A percentile compares a stretch with the other conserved stretches of the same genome.
phyloP scores from a whole-genome alignment of 2,329 filamentous ascomycete species.

The Lasiodiplodia sp. region DNA sequence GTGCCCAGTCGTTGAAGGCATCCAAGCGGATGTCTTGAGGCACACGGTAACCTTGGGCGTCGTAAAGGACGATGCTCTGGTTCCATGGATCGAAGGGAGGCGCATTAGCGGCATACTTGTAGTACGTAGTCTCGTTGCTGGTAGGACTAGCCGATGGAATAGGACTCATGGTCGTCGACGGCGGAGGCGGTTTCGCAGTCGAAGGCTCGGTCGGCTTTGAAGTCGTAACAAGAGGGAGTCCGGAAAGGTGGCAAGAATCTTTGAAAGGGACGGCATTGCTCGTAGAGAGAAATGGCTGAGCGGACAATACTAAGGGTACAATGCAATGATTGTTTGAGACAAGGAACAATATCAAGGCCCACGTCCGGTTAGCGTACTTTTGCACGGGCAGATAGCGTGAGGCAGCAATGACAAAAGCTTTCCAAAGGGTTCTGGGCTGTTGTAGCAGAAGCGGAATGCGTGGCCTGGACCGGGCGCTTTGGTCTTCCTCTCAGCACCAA shows the following conservation, averaged over 20 bases:
- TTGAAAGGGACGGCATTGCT: not conserved
- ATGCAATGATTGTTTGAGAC: slow-evolving; percentile 27
- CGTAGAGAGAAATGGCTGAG: not conserved
- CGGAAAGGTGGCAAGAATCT: not conserved
- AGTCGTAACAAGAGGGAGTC: not conserved
- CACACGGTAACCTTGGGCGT: slow-evolving; percentile 53
- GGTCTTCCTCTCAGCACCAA: no score
- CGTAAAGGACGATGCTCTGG: slow-evolving; percentile 59
- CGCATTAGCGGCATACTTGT: not conserved
- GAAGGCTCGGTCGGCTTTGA: not conserved
- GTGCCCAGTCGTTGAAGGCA: slow-evolving; percentile 54
- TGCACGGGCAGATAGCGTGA: not conserved
- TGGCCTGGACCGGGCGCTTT: no score
- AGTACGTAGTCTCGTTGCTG: not conserved
- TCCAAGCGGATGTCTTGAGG: slow-evolving; percentile 45
- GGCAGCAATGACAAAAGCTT: not conserved
- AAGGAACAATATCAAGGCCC: slow-evolving; percentile 25
- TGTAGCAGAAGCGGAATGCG: no score
- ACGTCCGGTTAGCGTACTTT: slow-evolving; percentile 1
- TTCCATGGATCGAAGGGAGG: slow-evolving; percentile 55
- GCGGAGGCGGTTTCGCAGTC: not conserved
- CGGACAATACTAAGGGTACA: slow-evolving; percentile 18
- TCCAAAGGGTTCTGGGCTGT: no score
- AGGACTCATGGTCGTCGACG: not conserved
- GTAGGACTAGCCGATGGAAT: not conserved